Base-by-base conservation (phyloP, 495 filamentous ascomycete species). In the Lindgomyces ingoldianus region DNA sequence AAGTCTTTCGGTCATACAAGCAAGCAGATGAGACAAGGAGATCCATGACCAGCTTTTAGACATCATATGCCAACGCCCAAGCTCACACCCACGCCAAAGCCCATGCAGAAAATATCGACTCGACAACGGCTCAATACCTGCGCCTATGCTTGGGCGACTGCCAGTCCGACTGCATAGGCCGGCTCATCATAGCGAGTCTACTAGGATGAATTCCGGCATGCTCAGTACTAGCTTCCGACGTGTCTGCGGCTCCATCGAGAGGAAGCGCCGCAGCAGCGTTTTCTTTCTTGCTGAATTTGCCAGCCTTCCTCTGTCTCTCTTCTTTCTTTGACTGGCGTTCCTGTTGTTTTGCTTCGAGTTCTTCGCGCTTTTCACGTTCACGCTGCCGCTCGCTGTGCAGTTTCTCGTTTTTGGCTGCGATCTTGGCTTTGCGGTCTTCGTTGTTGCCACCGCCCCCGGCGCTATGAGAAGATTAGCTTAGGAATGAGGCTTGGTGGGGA, bases 321-420 rank as follows among this genome's bases (percentile, higher is more conserved):
- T 41, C 61, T 36, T 70, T 70, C 56, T 58, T 62, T 6, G 59
- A 58, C 55, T 63, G 62, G 24, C 62, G 44, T 27, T 70, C 62
- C 14, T 53, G 14, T 49, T 69, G 59, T 57, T 73, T 67, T 33
- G 69, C 69, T 52, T 66, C 57, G 24, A 71, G 47, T 36, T 65
- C 48, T 45, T 72, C 71, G 33, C 61, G 62, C 54, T 70, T 61
- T 45, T 65, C 57, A 11, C 56, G 42, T 1, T 57, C 41, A 11
- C 71, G 62, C 59, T 68, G 59, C 52, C 75, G 72, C 65, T 78
- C 64, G 45, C 70, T 67, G 41, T 68, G 83, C 25, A 98, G 81
- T 78, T 92, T 93, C 69, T 83, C 80, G 77, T 98, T 98, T 84
- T 96, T 96, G 11, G 81, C 81, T 67, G 83, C 77, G 72, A 98